Evolutionary conservation across 805 yeast genomes (phyloP), one percentile per base, ranked within the genome.

Genomic region (Priceomyces melissophilus): DNA sequence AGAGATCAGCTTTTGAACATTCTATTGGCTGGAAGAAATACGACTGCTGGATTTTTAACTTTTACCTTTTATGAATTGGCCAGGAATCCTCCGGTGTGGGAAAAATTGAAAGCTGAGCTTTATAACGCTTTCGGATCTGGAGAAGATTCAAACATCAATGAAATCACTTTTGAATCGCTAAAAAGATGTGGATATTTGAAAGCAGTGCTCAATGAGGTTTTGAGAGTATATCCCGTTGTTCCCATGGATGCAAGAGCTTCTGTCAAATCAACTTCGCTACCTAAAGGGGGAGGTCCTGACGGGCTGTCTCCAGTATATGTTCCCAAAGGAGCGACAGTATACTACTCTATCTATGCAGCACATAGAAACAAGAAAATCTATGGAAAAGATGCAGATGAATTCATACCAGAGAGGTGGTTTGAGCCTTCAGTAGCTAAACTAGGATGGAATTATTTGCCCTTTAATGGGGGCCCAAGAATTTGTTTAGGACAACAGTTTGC

Each of bases 1-100:
- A 63, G 79, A 37, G 78, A 73, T 53, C 79, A 76, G 56, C 60
- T 73, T 29, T 60, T 75, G 53, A 75, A 73, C 50, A 69, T 76
- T 39, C 61, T 76, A 44, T 54, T 75, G 17, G 81, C 81, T 12
- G 81, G 79, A 27, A 63, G 81, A 48, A 79, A 75, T 48, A 76
- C 81, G 34, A 76, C 81, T 10, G 79, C 80, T 8, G 69, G 73
- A 3, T 57, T 73, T 25, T 63, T 76, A 40, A 63, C 76, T 15
- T 72, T 66, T 52, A 50, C 65, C 23, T 58, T 73, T 37, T 72
- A 57, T 47, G 72, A 73, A 50, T 62, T 76, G 39, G 67, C 75
- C 10, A 60, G 73, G 40, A 55, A 72, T 50, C 75, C 75, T 5
- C 53, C 53, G 1, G 50, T 65, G 8, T 69, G 64, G 56, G 39